These are phyloP conservation scores for Sugiyamaella floridensis DNA, from an alignment of 805 yeast species.

Conservation along the genomic window DNA sequence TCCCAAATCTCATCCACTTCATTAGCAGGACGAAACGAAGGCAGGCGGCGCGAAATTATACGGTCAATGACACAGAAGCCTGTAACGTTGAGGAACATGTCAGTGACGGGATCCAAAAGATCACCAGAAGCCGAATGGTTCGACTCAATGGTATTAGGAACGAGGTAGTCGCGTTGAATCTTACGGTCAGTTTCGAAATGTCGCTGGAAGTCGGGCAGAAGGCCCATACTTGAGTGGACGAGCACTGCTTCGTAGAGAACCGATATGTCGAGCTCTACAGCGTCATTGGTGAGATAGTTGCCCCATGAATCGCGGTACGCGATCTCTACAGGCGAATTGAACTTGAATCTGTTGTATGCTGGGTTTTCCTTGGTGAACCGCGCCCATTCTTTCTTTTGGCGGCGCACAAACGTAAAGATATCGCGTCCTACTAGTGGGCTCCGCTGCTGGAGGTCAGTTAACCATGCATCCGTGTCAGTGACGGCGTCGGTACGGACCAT, in stretches of 20 bases:
- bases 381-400: conserved; percentile 57
- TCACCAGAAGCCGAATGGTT: conserved; percentile 21
- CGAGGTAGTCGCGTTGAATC: conserved; percentile 59
- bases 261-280: conserved; percentile 51
- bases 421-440: conserved; percentile 48
- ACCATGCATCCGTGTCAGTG: conserved; percentile 54
- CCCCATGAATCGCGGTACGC: conserved; percentile 57
- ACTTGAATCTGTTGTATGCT: conserved; percentile 48
- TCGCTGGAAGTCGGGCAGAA: conserved; percentile 50
- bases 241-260: conserved; percentile 76
- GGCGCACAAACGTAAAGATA: conserved; percentile 46
- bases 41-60: conserved; percentile 49
- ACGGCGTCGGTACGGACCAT: conserved; percentile 68
- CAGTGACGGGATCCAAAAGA: conserved; percentile 5
- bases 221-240: conserved; percentile 70
- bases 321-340: conserved; percentile 81
- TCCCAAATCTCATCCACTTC: conserved; percentile 73
- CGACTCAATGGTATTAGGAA: conserved; percentile 50
- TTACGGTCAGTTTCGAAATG: conserved; percentile 67
- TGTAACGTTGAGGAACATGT: conserved; percentile 41
- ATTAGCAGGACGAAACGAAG: conserved; percentile 57
- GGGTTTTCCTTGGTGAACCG: conserved; percentile 33
- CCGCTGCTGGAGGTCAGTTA: conserved; percentile 37
- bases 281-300: conserved; percentile 43
- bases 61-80: conserved; percentile 79